Base-by-base conservation (phyloP, 2,329 filamentous ascomycete species). In the Sporothrix protearum region DNA sequence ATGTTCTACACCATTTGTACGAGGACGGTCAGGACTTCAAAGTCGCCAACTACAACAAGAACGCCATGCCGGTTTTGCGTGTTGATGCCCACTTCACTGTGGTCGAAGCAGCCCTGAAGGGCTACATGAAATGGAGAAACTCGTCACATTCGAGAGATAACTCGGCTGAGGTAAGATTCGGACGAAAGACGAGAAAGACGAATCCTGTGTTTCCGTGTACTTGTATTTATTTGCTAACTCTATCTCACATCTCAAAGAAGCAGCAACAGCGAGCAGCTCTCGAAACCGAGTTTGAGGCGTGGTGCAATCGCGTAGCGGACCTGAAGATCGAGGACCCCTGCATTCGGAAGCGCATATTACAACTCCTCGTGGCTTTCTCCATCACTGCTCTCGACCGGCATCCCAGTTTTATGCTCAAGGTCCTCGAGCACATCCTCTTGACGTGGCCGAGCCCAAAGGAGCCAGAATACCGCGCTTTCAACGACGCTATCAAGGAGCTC, bases 51-150 rank as follows among this genome's bases (percentile, higher is more conserved):
- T 92, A 91, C 77, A 86, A 87, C 47, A 94, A 92, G 77, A 87
- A 88, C 73, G 92, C 91, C 0, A 85, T 89, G 76, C 85, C 90
- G n/a, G 87, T 91, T 2, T 85, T 99, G 70, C 89, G 89, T 36
- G 90, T 96, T 1, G 96, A 99, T 79, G 92, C 94, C 0, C 92
- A 97, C 75, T 95, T 95, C 76, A 93, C 93, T 0, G 91, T 97
- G 30, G 91, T 97, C 2, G 93, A 97, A 78, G 91, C 94, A 33
- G 91, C 93, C 0, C 82, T 98, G 39, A 97, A 94, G 78, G 96
- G 95, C 1, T 97, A 94, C 76, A 88, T 90, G 75, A 94, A 93
- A 78, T 97, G 93, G 92, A 86, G 85, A 53, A 69, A 75, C n/a
- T 72, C 73, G 1, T n/a, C 59, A 0, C 12, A 69, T 14, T 69